Conservation (phyloP, 768 basidiomycete species). For the Pholiota molesta region DNA sequence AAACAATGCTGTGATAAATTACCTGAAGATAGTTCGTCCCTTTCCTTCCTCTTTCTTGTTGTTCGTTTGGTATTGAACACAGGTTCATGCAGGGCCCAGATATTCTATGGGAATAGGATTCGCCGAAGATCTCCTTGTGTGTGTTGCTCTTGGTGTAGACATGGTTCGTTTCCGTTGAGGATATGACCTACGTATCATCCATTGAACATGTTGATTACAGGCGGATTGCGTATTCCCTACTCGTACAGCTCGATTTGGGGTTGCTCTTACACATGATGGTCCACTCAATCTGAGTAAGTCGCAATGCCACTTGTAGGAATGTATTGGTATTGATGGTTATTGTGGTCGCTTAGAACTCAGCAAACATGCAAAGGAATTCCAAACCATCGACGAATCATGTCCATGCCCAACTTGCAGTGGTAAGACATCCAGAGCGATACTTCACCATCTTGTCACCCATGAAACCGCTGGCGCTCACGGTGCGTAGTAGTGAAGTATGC, state of each 20-base stretch:
- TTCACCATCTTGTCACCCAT: constrained; percentile 76
- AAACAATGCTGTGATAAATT: constrained; percentile 80
- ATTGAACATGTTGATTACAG: constrained; percentile 35
- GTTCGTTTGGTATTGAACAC: constrained; percentile 8
- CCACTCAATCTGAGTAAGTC: constrained; percentile 80
- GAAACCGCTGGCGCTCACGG: constrained; percentile 90
- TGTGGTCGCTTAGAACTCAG: constrained; percentile 51
- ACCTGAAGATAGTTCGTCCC: constrained; percentile 70
- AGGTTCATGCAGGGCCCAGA: constrained; percentile 61
- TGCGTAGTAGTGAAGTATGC: constrained; percentile 30
- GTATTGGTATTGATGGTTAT: background rate
- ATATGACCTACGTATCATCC: background rate
- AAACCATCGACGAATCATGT: constrained; percentile 73
- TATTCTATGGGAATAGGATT: constrained; percentile 95
- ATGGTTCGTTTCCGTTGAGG: constrained; percentile 58
- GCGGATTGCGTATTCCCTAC: constrained; percentile 96
- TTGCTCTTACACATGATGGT: constrained; percentile 81
- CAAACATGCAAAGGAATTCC: constrained; percentile 71
- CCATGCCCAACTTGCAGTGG: constrained; percentile 84
- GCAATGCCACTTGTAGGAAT: background rate
- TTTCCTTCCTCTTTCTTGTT: background rate
- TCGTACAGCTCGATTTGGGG: constrained; percentile 88
- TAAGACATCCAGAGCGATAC: constrained; percentile 69
- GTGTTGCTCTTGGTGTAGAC: constrained; percentile 89
- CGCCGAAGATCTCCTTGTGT: constrained; percentile 91